Conservation (phyloP, 345 rosid species). For the Toxicodendron radicans region DNA sequence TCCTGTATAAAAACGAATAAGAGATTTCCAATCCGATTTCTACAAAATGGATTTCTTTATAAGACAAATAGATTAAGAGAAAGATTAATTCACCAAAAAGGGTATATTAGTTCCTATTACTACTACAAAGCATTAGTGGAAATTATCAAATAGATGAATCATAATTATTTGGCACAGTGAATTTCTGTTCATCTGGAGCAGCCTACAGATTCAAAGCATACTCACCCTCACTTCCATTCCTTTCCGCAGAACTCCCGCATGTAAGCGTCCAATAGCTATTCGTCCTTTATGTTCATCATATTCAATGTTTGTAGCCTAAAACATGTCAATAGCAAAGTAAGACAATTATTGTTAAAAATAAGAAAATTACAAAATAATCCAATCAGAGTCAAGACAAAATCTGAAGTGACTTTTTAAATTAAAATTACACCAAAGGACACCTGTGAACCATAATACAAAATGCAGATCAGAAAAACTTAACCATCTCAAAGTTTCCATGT, state of each 20-base stretch:
- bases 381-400: not conserved
- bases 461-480: not conserved
- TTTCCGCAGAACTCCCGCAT: conserved; percentile 75
- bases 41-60: not conserved
- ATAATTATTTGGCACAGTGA: conserved; percentile 3
- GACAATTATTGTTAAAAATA: not conserved
- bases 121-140: not conserved
- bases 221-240: conserved; percentile 94
- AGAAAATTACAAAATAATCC: not conserved
- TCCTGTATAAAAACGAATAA: not conserved
- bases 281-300: conserved; percentile 99
- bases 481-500: too few species aligned
- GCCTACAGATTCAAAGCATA: conserved; percentile 19
- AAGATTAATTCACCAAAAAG: not conserved
- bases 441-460: not conserved
- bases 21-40: not conserved
- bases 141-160: not conserved
- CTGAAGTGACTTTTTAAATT: not conserved
- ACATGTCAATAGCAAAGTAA: conserved; percentile 15
- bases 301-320: conserved; percentile 85
- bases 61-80: not conserved
- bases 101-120: conserved; percentile 1
- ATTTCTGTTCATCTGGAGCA: conserved; percentile 8
- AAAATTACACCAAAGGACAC: not conserved
- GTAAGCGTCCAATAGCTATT: conserved; percentile 94